phyloP scores from a whole-genome alignment of 371 early-diverging fungal genomes.

The Amoeboaphelidium occidentale region DNA sequence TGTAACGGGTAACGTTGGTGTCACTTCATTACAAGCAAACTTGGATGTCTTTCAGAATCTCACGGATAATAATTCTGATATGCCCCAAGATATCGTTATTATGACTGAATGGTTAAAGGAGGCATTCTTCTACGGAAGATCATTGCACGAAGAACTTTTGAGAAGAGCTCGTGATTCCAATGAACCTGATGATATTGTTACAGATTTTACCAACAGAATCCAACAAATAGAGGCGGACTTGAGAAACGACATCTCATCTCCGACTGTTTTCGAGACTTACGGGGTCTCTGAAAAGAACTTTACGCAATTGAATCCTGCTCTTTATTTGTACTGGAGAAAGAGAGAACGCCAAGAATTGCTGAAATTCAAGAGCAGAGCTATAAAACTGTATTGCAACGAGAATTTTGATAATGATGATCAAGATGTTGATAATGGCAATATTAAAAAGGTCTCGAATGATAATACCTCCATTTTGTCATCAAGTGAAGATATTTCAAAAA shows the following conservation, averaged over 20 bases:
- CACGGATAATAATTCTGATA: neutral
- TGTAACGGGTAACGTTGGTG: neutral
- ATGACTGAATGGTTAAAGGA: neutral
- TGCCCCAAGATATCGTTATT: neutral
- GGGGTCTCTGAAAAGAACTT: neutral
- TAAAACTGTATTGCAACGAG: neutral
- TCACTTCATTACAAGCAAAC: neutral
- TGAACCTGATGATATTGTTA: neutral
- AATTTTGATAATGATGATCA: neutral
- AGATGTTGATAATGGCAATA: neutral
- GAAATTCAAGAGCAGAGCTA: neutral
- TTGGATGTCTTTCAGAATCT: neutral
- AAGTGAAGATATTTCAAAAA: too few species aligned
- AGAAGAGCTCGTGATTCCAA: neutral
- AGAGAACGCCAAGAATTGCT: neutral
- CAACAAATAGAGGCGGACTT: too few species aligned
- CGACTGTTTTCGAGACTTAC: neutral
- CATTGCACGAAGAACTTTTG: neutral
- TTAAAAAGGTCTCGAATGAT: too few species aligned
- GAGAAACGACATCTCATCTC: neutral
- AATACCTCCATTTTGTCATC: too few species aligned
- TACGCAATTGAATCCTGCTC: neutral
- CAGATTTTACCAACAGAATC: neutral
- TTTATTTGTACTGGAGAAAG: neutral
- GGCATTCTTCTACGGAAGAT: neutral